Base-by-base conservation (phyloP, 1,284 basidiomycete genomes). In the Leccinum solheimii region DNA sequence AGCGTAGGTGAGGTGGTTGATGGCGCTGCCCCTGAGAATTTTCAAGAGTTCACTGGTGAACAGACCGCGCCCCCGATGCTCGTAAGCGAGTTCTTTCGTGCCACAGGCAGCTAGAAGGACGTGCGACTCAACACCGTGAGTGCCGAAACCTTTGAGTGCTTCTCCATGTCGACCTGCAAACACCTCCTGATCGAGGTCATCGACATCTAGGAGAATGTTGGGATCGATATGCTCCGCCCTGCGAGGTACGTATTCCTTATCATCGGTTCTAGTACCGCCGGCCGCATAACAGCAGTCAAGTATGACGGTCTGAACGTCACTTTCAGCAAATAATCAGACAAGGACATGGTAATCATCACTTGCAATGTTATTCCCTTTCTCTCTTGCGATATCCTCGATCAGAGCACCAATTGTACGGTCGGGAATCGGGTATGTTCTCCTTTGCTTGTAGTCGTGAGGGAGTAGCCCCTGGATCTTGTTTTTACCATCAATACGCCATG, bases 321-420 rank as follows among this genome's bases (percentile, higher is more conserved):
- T 5, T 23, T 48, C 23, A 57, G 49, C 5, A 30, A n/a, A 49
- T 5, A 16, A 49, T 7, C 21, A 38, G 27, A 16, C 10, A 0
- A 7, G n/a, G 21, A n/a, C 16, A 14, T 27, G 10, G 16, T 9
- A 7, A 19, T 2, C 6, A 57, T 2, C 6, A 57, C 66, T 9
- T 45, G 60, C 68, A 65, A 88, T 83, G 59, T 88, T 88, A 70
- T 87, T 76, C 19, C 87, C 86, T 65, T 87, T 88, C 40, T 63
- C 70, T 30, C 71, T 69, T 14, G 79, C 77, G 14, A 88, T 78
- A 56, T 83, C 80, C 38, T 69, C 66, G n/a, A 88, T 70, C 76
- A 88, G 80, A 11, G 81, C 78, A 40, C 79, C 76, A 57, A 88
- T 73, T 9, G 85, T 84, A 49, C 82, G 80, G 69, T 87, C 86